Conservation (phyloP, 2,329 filamentous ascomycete genomes). For the Diaporthe aspalathi region DNA sequence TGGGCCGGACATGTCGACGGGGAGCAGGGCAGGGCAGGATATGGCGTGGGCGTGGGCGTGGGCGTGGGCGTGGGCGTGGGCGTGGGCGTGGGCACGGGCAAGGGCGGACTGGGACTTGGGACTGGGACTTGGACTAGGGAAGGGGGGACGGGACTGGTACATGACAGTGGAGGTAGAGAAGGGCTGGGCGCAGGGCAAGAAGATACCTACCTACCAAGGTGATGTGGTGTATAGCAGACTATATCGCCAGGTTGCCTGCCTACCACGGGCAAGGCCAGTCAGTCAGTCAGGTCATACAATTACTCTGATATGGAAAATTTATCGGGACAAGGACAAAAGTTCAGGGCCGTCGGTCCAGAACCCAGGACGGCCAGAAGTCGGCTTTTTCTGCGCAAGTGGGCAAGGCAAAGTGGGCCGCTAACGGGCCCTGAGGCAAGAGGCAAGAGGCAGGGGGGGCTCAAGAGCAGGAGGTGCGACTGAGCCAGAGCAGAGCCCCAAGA, state of each 20-base stretch:
- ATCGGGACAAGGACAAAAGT: conserved; percentile 10
- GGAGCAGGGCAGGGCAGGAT: background rate
- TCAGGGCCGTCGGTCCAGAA: conserved; percentile 13
- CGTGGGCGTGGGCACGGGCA: background rate
- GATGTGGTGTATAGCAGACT: too few species aligned
- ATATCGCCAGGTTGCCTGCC: background rate
- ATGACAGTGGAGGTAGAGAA: background rate
- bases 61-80: background rate
- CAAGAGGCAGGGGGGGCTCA: conserved; percentile 1
- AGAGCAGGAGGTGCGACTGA: conserved; percentile 1
- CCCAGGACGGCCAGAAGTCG: conserved; percentile 19
- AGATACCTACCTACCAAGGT: background rate
- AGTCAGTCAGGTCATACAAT: background rate
- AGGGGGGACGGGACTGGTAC: too few species aligned
- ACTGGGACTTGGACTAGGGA: too few species aligned
- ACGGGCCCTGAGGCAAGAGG: conserved; percentile 12
- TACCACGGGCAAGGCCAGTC: background rate
- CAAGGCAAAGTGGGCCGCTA: conserved; percentile 32
- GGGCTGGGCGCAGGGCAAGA: background rate
- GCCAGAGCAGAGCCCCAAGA: conserved; percentile 24
- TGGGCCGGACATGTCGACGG: conserved; percentile 20
- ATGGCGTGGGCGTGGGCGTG: too few species aligned
- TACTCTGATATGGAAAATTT: conserved; percentile 8
- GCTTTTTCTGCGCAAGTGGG: conserved; percentile 20
- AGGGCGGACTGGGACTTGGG: background rate